Evolutionary conservation across 441 rosid genomes (phyloP).

Genomic region (Biscutella laevigata): DNA sequence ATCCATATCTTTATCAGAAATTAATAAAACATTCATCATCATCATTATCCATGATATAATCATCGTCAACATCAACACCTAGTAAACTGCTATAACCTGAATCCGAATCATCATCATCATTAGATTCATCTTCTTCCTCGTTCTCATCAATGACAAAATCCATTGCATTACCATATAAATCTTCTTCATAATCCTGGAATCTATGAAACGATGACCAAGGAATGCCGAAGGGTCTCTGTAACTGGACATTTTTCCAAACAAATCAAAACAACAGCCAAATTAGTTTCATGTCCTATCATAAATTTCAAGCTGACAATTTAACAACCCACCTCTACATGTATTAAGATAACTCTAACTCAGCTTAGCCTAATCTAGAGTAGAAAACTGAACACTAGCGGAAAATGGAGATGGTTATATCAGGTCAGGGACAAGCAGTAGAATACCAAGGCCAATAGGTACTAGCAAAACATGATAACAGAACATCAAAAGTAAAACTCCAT

Average conservation of each 20-base stretch:
- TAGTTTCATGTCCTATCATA: slow-evolving; percentile 30
- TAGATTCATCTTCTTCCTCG: slow-evolving; percentile 10
- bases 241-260: slow-evolving; percentile 46
- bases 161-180: slow-evolving; percentile 5
- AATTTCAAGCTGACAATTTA: not conserved
- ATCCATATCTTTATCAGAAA: slow-evolving; percentile 18
- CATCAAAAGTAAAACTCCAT: not conserved
- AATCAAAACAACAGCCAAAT: slow-evolving; percentile 41
- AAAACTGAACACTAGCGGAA: not conserved
- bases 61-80: slow-evolving; percentile 9
- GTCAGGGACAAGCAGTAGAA: not conserved
- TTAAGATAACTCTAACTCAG: not conserved
- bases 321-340: not conserved
- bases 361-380: not conserved
- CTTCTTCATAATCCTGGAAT: slow-evolving; percentile 22
- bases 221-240: slow-evolving; percentile 16
- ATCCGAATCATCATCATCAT: slow-evolving; percentile 5
- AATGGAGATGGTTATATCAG: not conserved
- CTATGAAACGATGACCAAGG: slow-evolving; percentile 28
- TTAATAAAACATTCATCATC: slow-evolving; percentile 12
- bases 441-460: not conserved
- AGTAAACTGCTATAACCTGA: not conserved
- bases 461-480: not conserved
- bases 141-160: slow-evolving; percentile 8
- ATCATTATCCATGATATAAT: not conserved